These are phyloP conservation scores for Lepiota venenata DNA, from an alignment of 768 basidiomycete species.

Conservation along the genomic window DNA sequence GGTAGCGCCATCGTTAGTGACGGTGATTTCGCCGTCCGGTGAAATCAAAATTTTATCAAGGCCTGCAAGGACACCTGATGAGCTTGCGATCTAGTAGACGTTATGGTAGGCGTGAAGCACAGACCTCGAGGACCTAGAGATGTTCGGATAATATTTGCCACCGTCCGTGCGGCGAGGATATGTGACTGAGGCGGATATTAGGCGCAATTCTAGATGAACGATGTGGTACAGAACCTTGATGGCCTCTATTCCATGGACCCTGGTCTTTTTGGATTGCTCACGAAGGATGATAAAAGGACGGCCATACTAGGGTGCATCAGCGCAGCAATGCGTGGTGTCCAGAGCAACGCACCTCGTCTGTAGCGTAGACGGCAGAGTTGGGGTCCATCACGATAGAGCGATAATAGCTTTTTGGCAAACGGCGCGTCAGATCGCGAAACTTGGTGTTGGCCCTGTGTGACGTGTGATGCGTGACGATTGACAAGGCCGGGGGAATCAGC, in stretches of 20 bases:
- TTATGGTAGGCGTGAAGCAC: not conserved
- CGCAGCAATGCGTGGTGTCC: not conserved
- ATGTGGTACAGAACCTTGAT: slow-evolving; percentile 68
- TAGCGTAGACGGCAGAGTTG: slow-evolving; percentile 75
- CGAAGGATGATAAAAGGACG: slow-evolving; percentile 97
- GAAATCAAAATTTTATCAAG: slow-evolving; percentile 94
- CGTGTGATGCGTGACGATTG: slow-evolving; percentile 27
- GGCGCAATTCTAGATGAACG: slow-evolving; percentile 11
- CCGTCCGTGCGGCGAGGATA: slow-evolving; percentile 92
- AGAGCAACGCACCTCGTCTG: slow-evolving; percentile 63
- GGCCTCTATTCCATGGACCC: slow-evolving; percentile 89
- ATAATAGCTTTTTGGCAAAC: slow-evolving; percentile 15
- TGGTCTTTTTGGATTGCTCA: slow-evolving; percentile 90
- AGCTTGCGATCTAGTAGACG: slow-evolving; percentile 8
- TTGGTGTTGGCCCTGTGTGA: slow-evolving; percentile 25
- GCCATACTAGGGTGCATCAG: slow-evolving; percentile 61
- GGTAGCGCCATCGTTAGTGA: slow-evolving; percentile 98
- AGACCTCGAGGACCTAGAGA: slow-evolving; percentile 92
- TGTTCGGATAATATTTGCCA: slow-evolving; percentile 92
- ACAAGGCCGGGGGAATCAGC: slow-evolving; percentile 22
- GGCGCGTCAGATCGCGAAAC: slow-evolving; percentile 30
- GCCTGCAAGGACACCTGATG: slow-evolving; percentile 41
- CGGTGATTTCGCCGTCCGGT: slow-evolving; percentile 97
- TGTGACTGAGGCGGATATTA: slow-evolving; percentile 57
- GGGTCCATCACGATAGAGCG: slow-evolving; percentile 33